phyloP scores from a whole-genome alignment of 768 basidiomycete species.

The Tricholoma hemisulphureum region DNA sequence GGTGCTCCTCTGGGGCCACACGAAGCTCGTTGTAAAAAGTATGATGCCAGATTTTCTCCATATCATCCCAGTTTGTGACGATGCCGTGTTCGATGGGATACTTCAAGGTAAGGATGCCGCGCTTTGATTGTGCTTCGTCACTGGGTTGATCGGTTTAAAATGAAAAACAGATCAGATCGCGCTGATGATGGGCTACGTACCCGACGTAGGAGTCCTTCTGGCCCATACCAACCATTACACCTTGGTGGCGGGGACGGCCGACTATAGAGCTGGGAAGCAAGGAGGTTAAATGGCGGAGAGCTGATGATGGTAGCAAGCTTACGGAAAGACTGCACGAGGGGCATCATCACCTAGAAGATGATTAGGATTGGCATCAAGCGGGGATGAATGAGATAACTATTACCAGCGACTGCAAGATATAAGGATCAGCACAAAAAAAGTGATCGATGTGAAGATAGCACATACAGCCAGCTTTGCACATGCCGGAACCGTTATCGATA shows the following conservation, averaged over 20 bases:
- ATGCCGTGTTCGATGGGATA: conserved; percentile 94
- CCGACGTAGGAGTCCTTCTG: conserved; percentile 97
- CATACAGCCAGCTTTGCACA: conserved; percentile 99
- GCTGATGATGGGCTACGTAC: conserved; percentile 41
- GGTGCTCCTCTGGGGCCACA: conserved; percentile 91
- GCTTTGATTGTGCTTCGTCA: conserved; percentile 91
- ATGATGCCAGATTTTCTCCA: conserved; percentile 99
- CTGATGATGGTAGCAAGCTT: conserved; percentile 35
- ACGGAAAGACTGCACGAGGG: conserved; percentile 94
- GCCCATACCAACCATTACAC: conserved; percentile 97
- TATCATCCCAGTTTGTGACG: conserved; percentile 98
- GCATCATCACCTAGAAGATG: conserved; percentile 74
- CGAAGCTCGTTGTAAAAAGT: conserved; percentile 96
- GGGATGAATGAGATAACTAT: conserved; percentile 3
- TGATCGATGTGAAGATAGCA: conserved; percentile 26
- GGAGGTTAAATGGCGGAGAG: conserved; percentile 2
- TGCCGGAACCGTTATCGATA: conserved; percentile 95
- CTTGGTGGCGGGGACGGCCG: conserved; percentile 90
- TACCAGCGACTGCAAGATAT: conserved; percentile 60
- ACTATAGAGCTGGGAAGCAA: conserved; percentile 70
- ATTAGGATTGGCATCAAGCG: conserved; percentile 3
- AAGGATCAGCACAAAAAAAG: conserved; percentile 20
- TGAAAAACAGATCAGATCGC: not conserved
- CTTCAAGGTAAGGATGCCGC: conserved; percentile 90
- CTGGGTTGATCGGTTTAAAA: conserved; percentile 38